phyloP scores from a whole-genome alignment of 176 grass and related monocot genomes.

The Oryza meridionalis region DNA sequence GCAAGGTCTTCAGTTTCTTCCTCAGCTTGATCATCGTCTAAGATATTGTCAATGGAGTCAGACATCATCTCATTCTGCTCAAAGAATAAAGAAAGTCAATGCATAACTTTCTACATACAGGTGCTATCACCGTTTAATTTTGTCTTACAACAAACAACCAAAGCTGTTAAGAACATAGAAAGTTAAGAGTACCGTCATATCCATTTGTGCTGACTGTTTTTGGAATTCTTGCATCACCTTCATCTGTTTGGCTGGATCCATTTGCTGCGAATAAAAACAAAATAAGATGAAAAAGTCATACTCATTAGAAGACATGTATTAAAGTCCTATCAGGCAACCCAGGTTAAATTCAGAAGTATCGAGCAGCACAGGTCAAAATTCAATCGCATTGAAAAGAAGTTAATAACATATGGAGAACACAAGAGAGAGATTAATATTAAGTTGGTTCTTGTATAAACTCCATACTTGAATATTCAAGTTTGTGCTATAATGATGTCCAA shows the following conservation, averaged over 20 bases:
- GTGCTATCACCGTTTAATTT: slow-evolving; percentile 2
- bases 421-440: background rate
- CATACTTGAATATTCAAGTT: background rate
- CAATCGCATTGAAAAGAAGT: background rate
- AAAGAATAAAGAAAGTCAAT: slow-evolving; percentile 35
- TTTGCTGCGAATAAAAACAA: slow-evolving; percentile 68
- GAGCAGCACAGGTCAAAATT: background rate
- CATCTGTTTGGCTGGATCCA: slow-evolving; percentile 89
- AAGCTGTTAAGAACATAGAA: slow-evolving; percentile 23
- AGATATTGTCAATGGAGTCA: slow-evolving; percentile 72
- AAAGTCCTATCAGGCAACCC: background rate
- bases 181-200: slow-evolving; percentile 68
- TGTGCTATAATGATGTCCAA: background rate
- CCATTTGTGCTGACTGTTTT: slow-evolving; percentile 88
- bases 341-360: background rate
- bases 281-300: slow-evolving; percentile 9
- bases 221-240: slow-evolving; percentile 98
- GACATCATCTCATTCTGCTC: slow-evolving; percentile 93
- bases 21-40: slow-evolving; percentile 88
- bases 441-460: slow-evolving; percentile 11
- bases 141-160: slow-evolving; percentile 6
- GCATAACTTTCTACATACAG: slow-evolving; percentile 23
- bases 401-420: slow-evolving; percentile 29
- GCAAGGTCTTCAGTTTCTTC: slow-evolving; percentile 92
- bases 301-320: slow-evolving; percentile 16